Percentiles rank a stretch among this genome's conserved stretches.
Conservation (phyloP, 2,329 filamentous ascomycete genomes). For the Tolypocladium tundrense region DNA sequence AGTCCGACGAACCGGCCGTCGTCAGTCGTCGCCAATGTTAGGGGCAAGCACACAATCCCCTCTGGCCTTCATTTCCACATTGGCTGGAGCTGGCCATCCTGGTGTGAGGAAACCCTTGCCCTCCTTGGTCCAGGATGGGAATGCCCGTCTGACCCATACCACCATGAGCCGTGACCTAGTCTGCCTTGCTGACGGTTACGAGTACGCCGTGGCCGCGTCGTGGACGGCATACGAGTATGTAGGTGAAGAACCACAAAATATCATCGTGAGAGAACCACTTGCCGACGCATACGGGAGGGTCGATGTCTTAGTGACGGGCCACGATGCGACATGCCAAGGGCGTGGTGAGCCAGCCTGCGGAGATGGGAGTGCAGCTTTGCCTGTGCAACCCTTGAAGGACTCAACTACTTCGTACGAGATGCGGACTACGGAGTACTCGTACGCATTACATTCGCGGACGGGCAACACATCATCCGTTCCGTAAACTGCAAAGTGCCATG, state of each 20-base stretch:
- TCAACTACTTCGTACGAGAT: neutral
- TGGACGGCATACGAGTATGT: neutral
- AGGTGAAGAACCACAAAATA: too few species aligned
- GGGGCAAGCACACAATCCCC: too few species aligned
- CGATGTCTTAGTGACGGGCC: neutral
- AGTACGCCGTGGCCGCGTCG: neutral
- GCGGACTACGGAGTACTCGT: too few species aligned
- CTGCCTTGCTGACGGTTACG: neutral
- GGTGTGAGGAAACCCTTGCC: neutral
- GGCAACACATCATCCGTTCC: neutral
- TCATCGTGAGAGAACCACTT: neutral
- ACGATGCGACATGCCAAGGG: neutral
- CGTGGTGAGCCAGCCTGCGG: neutral
- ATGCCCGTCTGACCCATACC: neutral
- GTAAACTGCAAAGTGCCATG: neutral
- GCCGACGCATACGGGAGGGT: neutral
- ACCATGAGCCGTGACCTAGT: neutral
- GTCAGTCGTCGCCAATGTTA: neutral
- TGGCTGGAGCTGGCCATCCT: neutral
- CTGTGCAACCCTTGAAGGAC: neutral
- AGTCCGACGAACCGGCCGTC: neutral
- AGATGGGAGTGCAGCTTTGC: neutral
- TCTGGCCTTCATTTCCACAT: neutral
- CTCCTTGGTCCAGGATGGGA: neutral
- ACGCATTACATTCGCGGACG: neutral